Evolutionary conservation across 2,329 filamentous ascomycete species (phyloP).

Genomic region (Trichoderma semiorbis): DNA sequence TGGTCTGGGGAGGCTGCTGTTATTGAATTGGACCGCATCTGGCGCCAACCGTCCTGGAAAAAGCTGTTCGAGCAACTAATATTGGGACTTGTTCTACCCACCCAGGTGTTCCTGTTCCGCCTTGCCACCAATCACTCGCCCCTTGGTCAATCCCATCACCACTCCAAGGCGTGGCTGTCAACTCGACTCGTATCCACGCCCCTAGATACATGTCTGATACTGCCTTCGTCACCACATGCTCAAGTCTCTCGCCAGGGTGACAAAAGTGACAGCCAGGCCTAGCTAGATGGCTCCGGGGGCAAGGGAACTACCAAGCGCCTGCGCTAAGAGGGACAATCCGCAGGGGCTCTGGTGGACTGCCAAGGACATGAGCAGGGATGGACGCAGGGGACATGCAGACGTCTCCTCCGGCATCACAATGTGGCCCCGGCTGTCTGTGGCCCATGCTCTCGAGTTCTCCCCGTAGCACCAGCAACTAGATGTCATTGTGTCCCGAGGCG

Average conservation of each 20-base stretch:
- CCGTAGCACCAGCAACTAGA: conserved; percentile 4
- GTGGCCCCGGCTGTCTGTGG: conserved; percentile 1
- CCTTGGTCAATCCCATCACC: conserved; percentile 9
- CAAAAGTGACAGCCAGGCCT: conserved; percentile 4
- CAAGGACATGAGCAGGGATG: conserved; percentile 13
- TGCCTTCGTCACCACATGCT: background rate
- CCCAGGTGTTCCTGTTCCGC: background rate
- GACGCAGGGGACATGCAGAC: conserved; percentile 11
- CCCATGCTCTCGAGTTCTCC: conserved; percentile 3
- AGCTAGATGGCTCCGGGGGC: background rate
- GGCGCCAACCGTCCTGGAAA: background rate
- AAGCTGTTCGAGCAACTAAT: background rate
- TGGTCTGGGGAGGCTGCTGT: conserved; percentile 9
- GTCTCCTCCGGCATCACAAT: conserved; percentile 5
- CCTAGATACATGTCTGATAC: conserved; percentile 11
- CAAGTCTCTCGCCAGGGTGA: conserved; percentile 8
- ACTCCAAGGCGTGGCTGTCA: conserved; percentile 8
- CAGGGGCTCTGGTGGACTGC: conserved; percentile 6
- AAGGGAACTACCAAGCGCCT: conserved; percentile 10
- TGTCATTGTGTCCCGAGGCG: conserved; percentile 14
- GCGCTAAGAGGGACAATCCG: conserved; percentile 8
- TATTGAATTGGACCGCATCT: conserved; percentile 9
- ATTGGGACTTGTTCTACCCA: conserved; percentile 14
- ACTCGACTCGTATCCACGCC: conserved; percentile 14
- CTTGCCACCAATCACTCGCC: conserved; percentile 11